phyloP scores from a whole-genome alignment of 169 alveolate species.

The Perkinsus olseni region DNA sequence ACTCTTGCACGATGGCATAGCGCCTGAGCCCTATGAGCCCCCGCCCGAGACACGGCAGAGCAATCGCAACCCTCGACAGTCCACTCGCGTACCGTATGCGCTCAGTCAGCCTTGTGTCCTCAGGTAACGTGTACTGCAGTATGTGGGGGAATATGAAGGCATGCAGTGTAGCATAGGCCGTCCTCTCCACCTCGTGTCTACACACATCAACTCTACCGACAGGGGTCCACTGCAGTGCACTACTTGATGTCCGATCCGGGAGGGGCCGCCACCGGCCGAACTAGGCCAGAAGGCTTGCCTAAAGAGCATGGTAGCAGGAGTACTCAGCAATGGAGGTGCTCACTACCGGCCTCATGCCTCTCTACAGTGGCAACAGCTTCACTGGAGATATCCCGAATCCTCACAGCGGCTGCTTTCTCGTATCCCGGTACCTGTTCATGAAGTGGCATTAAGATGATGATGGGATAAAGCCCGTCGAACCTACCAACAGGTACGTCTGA shows the following conservation, averaged over 20 bases:
- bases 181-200: background rate
- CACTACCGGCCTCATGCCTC: background rate
- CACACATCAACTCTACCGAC: background rate
- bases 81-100: background rate
- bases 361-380: background rate
- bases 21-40: no score
- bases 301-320: background rate
- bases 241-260: background rate
- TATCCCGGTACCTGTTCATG: background rate
- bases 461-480: no score
- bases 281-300: background rate
- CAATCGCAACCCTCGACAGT: no score
- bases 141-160: background rate
- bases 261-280: background rate
- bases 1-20: no score
- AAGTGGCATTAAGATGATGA: no score
- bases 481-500: background rate
- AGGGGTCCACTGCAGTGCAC: background rate
- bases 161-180: background rate
- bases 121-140: background rate
- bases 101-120: background rate
- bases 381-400: background rate
- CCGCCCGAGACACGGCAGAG: no score
- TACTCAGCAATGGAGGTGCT: background rate
- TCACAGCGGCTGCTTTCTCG: background rate